These are phyloP conservation scores for Gracilaria caudata DNA, from an alignment of 23 red algal species.

Conservation along the genomic window DNA sequence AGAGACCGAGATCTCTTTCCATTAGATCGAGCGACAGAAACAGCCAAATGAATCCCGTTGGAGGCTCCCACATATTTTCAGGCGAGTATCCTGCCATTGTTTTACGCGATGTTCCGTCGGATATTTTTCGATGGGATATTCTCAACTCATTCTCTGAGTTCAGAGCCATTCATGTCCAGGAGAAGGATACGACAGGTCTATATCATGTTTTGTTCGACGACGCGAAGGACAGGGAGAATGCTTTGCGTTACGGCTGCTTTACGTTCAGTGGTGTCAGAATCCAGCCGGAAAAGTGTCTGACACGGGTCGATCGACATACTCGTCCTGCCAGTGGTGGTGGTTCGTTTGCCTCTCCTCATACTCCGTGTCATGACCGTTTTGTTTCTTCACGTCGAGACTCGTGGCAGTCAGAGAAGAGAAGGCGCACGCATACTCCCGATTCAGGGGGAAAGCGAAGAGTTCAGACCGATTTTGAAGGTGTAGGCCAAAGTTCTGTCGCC, in stretches of 20 bases:
- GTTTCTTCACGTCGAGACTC: not conserved
- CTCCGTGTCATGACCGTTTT: not conserved
- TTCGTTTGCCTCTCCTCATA: not conserved
- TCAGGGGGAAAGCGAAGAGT: not conserved
- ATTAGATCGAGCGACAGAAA: not conserved
- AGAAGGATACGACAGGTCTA: not conserved
- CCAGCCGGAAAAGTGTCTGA: not conserved
- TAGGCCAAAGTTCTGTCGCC: not conserved
- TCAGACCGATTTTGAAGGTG: not conserved
- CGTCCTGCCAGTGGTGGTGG: not conserved
- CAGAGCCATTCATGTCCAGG: not conserved
- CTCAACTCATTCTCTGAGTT: not conserved
- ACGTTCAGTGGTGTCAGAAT: not conserved
- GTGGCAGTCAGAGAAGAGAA: not conserved
- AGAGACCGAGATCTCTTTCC: not conserved
- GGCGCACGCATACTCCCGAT: not conserved
- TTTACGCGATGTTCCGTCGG: constrained; percentile 5
- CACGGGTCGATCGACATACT: not conserved
- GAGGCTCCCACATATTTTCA: not conserved
- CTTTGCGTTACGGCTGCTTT: constrained; percentile 10
- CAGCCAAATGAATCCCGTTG: not conserved
- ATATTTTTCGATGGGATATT: not conserved
- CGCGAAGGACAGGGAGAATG: not conserved
- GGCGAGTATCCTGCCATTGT: not conserved
- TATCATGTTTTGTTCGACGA: not conserved